A percentile compares a stretch with the other conserved stretches of the same genome.
Conservation (phyloP, 2,329 filamentous ascomycete genomes). For the Tolypocladium nubicola region DNA sequence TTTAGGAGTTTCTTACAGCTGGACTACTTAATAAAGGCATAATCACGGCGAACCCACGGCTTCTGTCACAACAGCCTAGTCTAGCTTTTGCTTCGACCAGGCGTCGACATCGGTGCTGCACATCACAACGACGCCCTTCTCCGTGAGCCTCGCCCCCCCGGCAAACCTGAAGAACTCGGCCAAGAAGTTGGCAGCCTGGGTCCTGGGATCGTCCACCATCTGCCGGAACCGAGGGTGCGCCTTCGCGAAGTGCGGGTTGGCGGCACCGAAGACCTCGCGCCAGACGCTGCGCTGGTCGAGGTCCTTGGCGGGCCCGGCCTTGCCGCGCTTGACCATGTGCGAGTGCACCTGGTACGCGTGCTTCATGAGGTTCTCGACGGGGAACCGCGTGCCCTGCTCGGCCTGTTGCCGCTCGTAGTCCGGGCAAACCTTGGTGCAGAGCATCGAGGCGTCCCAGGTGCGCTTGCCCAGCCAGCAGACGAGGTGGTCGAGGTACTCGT, state of each 20-base stretch:
- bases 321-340: neutral
- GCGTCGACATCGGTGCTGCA: neutral
- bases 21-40: neutral
- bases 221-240: neutral
- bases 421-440: neutral
- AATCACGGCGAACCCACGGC: neutral
- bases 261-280: neutral
- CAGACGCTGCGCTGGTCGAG: neutral
- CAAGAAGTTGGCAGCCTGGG: neutral
- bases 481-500: neutral
- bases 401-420: neutral
- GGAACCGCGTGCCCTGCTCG: neutral
- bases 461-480: neutral
- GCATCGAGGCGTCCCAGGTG: neutral
- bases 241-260: neutral
- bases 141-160: neutral
- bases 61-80: neutral
- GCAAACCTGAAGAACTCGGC: neutral
- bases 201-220: neutral
- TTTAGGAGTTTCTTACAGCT: too few relatives aligned
- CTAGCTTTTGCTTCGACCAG: neutral
- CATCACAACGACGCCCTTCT: neutral
- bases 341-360: neutral
- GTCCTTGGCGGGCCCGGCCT: neutral
- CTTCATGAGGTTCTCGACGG: neutral